A percentile compares a stretch with the other conserved stretches of the same genome.
Conservation (phyloP, 306 rosid genomes). For the Gillenia trifoliata region DNA sequence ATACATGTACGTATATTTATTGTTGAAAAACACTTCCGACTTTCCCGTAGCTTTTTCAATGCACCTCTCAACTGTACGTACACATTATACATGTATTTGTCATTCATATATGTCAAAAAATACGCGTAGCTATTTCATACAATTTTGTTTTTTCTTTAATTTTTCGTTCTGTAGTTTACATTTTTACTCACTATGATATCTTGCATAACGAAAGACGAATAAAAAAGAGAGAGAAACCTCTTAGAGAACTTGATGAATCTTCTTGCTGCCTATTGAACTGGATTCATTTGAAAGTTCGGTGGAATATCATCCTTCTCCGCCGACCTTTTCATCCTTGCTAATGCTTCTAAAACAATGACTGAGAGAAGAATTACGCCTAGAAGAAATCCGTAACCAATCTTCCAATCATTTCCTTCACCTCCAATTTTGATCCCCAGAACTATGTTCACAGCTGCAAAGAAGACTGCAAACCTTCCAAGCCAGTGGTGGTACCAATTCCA, state of each 20-base stretch:
- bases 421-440: conserved; percentile 79
- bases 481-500: conserved; percentile 95
- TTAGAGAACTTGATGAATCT: conserved; percentile 18
- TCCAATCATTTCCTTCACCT: conserved; percentile 76
- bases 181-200: neutral
- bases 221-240: conserved; percentile 9
- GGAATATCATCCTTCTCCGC: conserved; percentile 46
- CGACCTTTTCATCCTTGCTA: conserved; percentile 72
- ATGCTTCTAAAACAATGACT: conserved; percentile 58
- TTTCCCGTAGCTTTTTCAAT: neutral
- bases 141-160: no score
- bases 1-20: no score
- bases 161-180: neutral
- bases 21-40: neutral
- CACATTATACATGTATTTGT: neutral
- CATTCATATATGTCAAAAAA: neutral
- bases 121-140: neutral
- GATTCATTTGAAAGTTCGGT: conserved; percentile 51
- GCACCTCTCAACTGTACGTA: neutral
- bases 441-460: conserved; percentile 86
- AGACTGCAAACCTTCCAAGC: conserved; percentile 87
- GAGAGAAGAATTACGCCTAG: conserved; percentile 50
- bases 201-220: neutral
- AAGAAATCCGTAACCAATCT: conserved; percentile 81
- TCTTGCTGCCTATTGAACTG: conserved; percentile 30